Conservation (phyloP, 495 filamentous ascomycete genomes). For the Achaetomiella virescens region DNA sequence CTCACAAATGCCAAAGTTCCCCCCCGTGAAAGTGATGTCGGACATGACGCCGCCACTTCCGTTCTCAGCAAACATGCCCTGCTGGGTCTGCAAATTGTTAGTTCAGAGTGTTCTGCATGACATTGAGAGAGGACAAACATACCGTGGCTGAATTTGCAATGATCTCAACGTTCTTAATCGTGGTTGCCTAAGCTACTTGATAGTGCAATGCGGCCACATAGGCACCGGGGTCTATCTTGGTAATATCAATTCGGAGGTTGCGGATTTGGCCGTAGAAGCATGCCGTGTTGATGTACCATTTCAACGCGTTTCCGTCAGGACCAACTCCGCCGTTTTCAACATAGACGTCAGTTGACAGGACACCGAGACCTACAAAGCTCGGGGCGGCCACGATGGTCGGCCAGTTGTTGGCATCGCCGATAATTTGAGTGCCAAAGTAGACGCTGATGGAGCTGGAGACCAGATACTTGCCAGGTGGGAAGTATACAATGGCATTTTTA, state of each 20-base stretch:
- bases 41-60: conserved; percentile 79
- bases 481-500: neutral
- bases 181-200: conserved; percentile 92
- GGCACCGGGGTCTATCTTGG: conserved; percentile 35
- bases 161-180: conserved; percentile 74
- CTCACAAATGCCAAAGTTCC: conserved; percentile 57
- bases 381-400: conserved; percentile 65
- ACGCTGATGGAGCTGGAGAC: no score
- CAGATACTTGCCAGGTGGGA: conserved; percentile 33
- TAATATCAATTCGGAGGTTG: conserved; percentile 84
- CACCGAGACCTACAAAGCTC: conserved; percentile 66
- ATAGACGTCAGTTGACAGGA: conserved; percentile 82
- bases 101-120: no score
- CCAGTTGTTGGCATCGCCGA: conserved; percentile 44
- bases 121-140: no score
- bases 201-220: conserved; percentile 71
- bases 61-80: conserved; percentile 94
- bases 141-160: conserved; percentile 58
- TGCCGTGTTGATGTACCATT: conserved; percentile 23
- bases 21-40: conserved; percentile 78
- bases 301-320: neutral
- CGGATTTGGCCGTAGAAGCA: conserved; percentile 89
- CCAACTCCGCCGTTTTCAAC: conserved; percentile 30
- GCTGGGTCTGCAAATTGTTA: conserved; percentile 60
- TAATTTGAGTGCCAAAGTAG: no score